Evolutionary conservation across 805 yeast species (phyloP).

Genomic region (Blastobotrys mokoenaii): DNA sequence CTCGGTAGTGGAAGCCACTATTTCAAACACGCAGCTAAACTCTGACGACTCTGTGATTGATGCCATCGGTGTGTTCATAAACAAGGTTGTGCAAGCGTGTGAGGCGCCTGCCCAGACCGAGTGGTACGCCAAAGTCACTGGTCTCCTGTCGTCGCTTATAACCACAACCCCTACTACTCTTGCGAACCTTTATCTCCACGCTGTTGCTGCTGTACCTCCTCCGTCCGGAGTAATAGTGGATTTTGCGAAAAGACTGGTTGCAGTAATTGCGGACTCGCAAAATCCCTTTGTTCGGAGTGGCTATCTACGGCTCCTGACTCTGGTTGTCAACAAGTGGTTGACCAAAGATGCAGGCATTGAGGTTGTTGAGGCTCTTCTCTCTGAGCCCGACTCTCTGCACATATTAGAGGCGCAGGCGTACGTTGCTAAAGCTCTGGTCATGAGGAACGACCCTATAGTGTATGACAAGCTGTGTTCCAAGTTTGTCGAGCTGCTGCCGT

Average conservation of each 20-base stretch:
- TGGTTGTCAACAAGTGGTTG: slow-evolving; percentile 53
- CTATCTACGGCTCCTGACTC: slow-evolving; percentile 46
- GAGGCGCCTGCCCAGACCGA: too few species aligned
- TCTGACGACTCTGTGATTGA: slow-evolving; percentile 3
- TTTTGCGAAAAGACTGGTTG: too few species aligned
- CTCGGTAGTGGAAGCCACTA: neutral
- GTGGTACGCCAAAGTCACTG: too few species aligned
- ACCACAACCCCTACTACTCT: too few species aligned
- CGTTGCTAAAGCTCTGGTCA: slow-evolving; percentile 61
- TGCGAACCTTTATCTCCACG: too few species aligned
- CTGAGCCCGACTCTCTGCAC: neutral
- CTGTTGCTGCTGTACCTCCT: too few species aligned
- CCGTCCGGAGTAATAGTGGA: too few species aligned
- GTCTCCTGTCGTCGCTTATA: too few species aligned
- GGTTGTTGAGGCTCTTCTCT: neutral
- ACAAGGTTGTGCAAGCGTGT: too few species aligned
- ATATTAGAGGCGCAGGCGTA: slow-evolving; percentile 43
- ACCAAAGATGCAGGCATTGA: neutral
- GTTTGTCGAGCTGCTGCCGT: slow-evolving; percentile 32
- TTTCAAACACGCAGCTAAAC: neutral
- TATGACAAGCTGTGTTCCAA: slow-evolving; percentile 26
- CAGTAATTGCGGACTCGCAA: too few species aligned
- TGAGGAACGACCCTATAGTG: slow-evolving; percentile 43
- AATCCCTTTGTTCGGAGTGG: slow-evolving; percentile 38
- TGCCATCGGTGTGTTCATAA: neutral